These are phyloP conservation scores for Saccharomycopsis selenospora DNA, from an alignment of 805 yeast genomes.

Conservation along the genomic window DNA sequence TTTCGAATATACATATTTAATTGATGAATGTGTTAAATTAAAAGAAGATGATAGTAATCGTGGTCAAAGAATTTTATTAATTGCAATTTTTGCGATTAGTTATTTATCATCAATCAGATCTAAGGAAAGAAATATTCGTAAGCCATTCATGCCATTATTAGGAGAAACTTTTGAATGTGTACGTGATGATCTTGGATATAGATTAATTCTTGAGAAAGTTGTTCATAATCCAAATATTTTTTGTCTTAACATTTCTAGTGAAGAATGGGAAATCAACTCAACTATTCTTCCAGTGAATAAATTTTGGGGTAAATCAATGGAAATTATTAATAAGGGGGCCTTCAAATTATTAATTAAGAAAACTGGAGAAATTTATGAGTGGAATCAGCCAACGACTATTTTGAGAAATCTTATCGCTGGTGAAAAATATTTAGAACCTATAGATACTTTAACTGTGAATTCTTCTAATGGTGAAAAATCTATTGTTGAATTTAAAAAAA, in stretches of 20 bases:
- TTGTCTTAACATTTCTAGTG: constrained; percentile 71
- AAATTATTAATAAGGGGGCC: constrained; percentile 68
- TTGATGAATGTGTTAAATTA: constrained; percentile 51
- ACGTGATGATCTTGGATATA: constrained; percentile 69
- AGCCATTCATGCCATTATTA: constrained; percentile 89
- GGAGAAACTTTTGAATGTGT: constrained; percentile 93
- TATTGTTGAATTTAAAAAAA: constrained; percentile 64
- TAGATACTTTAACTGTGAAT: constrained; percentile 54
- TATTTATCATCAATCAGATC: constrained; percentile 62
- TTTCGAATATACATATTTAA: constrained; percentile 64
- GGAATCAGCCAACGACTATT: constrained; percentile 77
- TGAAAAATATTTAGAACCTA: constrained; percentile 88
- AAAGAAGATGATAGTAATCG: constrained; percentile 30
- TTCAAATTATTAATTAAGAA: constrained; percentile 48
- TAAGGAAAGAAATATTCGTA: constrained; percentile 70
- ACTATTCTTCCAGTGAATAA: constrained; percentile 74
- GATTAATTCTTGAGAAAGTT: constrained; percentile 80
- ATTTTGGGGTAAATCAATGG: constrained; percentile 93
- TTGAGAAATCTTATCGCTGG: constrained; percentile 89
- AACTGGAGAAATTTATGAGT: constrained; percentile 64
- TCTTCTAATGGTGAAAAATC: constrained; percentile 63
- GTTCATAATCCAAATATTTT: constrained; percentile 80
- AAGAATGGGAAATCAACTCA: constrained; percentile 60
- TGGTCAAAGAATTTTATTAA: constrained; percentile 53
- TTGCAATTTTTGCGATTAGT: constrained; percentile 80